Evolutionary conservation across 495 filamentous ascomycete genomes (phyloP), one percentile per base, ranked within the genome.

Genomic region (Wilcoxina mikolae): DNA sequence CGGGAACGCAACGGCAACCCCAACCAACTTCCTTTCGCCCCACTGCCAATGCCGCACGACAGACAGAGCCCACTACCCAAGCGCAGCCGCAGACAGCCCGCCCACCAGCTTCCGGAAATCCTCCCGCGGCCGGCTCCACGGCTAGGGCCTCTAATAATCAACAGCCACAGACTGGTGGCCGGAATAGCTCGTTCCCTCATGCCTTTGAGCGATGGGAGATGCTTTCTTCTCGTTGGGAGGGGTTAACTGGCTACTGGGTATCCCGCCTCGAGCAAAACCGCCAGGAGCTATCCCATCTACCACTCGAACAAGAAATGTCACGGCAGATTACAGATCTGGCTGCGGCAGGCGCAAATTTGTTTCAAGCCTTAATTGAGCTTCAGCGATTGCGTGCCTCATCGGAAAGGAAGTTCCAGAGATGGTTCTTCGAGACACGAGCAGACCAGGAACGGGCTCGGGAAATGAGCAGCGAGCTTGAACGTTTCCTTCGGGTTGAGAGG

Each of bases 191-290:
- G 94, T 96, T 66, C 27, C 91, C 93, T 15, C 93, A 98, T 70
- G 91, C 91, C 1, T 98, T 98, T 59, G 89, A 98, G 67, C 78
- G 91, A 39, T 98, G 93, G 91, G 91, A 98, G 60, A 86, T 83
- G 0, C 72, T 98, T 4, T 96, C 93, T 0, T 91, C 93, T 12
- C 91, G 95, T 59, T 98, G 93, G 91, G 91, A 98, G 67, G 91
- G 91, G 15, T 76, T 96, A 54, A 98, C 91, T 0, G 85, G 85
- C 50, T 96, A 93, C 70, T 96, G 91, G 91, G 90, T 98, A 53
- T 85, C 85, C 28, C 80, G 87, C 55, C 74, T 96, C 0, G 87
- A 96, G 65, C 78, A 88, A 61, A 94, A 91, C 67, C 83, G 82
- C 24, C 80, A 87, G 15, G 88, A 94, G 58, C 73, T 94, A 20